phyloP scores from a whole-genome alignment of 768 basidiomycete genomes.

The Sutorius australiensis region DNA sequence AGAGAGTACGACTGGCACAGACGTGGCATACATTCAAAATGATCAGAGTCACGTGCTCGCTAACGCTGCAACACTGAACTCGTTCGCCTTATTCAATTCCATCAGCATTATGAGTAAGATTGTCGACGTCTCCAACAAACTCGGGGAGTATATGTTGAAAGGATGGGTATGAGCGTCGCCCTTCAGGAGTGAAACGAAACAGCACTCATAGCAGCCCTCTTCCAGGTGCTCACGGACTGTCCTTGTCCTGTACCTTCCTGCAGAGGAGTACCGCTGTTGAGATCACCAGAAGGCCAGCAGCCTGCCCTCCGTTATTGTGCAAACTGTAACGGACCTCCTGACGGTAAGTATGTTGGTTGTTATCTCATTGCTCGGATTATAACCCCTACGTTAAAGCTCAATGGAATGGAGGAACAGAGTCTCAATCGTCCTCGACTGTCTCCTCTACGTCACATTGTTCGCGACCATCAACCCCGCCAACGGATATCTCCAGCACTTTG shows the following conservation, averaged over 20 bases:
- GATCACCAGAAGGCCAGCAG: conserved; percentile 53
- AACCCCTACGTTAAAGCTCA: conserved; percentile 13
- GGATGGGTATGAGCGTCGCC: conserved; percentile 54
- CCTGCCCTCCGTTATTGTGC: conserved; percentile 56
- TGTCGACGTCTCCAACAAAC: conserved; percentile 53
- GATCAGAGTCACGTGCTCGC: conserved; percentile 19
- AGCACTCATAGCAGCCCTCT: conserved; percentile 7
- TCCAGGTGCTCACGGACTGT: conserved; percentile 60
- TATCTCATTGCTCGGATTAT: not conserved
- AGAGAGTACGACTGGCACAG: conserved; percentile 3
- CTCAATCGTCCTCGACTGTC: conserved; percentile 36
- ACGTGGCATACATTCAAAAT: conserved; percentile 18
- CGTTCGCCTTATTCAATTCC: conserved; percentile 4
- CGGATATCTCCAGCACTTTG: conserved; percentile 60
- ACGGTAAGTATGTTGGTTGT: conserved; percentile 27
- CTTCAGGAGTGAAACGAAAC: not conserved
- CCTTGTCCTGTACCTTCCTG: conserved; percentile 57
- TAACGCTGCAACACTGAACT: not conserved
- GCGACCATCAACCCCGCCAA: conserved; percentile 71
- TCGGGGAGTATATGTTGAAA: conserved; percentile 71
- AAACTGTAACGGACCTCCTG: conserved; percentile 48
- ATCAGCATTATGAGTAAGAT: conserved; percentile 44
- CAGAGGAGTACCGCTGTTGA: conserved; percentile 62
- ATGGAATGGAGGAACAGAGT: conserved; percentile 21
- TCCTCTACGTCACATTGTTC: conserved; percentile 53